Evolutionary conservation across 495 filamentous ascomycete species (phyloP).

Genomic region (Immersiella caudata): DNA sequence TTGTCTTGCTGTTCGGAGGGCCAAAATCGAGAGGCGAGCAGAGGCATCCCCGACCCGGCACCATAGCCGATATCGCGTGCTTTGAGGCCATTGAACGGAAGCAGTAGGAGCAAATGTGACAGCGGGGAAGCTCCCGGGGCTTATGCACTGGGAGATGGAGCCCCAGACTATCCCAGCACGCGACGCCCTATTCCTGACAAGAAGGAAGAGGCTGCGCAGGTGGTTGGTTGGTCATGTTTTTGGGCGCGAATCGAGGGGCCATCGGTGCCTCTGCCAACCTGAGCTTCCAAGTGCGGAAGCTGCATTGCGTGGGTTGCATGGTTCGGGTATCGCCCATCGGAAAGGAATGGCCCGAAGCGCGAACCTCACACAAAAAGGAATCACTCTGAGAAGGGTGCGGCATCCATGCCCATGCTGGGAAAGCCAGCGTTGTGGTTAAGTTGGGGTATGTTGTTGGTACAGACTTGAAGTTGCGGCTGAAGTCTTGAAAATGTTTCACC

Average conservation of each 20-base stretch:
- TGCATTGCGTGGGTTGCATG: neutral
- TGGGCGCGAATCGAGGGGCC: neutral
- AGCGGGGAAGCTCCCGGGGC: conserved; percentile 12
- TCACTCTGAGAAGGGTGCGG: neutral
- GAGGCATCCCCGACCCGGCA: neutral
- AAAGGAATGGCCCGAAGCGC: neutral
- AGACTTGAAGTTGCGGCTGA: neutral
- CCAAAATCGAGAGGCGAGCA: neutral
- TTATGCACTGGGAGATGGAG: neutral
- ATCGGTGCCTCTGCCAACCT: neutral
- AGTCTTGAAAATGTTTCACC: neutral
- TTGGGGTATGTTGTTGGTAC: neutral
- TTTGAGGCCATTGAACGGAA: too few relatives aligned
- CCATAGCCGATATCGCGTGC: conserved; percentile 8
- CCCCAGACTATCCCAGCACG: neutral
- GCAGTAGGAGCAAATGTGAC: neutral
- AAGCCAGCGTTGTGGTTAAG: neutral
- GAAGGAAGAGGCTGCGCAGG: neutral
- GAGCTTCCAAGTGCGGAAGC: neutral
- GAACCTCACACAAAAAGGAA: neutral
- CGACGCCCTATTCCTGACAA: conserved; percentile 11
- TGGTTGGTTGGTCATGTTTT: conserved; percentile 2
- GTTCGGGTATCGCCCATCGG: neutral
- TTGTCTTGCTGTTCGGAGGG: neutral
- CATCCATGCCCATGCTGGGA: neutral